Percentiles rank a stretch among this genome's conserved stretches.
These are phyloP conservation scores for Dendrobium chrysotoxum DNA, from an alignment of 106 monocot species.

Conservation along the genomic window DNA sequence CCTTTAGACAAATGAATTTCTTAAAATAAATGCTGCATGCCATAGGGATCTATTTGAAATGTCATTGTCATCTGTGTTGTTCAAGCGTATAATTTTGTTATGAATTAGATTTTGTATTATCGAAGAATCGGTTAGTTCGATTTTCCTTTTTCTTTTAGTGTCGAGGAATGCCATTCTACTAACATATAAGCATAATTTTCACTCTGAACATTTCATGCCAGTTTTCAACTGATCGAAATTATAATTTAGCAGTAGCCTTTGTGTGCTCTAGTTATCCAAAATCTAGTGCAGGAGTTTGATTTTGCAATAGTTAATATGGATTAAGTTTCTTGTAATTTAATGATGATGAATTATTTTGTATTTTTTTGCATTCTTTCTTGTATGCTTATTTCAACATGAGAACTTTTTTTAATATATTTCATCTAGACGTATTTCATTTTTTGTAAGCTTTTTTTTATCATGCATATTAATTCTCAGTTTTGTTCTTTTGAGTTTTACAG, in stretches of 20 bases:
- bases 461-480: not conserved
- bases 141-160: not conserved
- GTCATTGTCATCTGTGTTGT: not conserved
- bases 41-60: not conserved
- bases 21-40: not conserved
- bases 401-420: not conserved
- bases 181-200: not conserved
- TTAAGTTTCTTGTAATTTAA: not conserved
- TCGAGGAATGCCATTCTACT: not conserved
- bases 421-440: not conserved
- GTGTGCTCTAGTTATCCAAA: not conserved
- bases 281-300: not conserved
- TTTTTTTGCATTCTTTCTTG: not conserved
- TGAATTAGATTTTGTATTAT: not conserved
- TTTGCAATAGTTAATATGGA: not conserved
- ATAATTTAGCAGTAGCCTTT: not conserved
- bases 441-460: not conserved
- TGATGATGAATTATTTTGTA: not conserved
- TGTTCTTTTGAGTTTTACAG: conserved; percentile 19
- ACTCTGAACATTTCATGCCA: not conserved
- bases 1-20: not conserved
- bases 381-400: not conserved
- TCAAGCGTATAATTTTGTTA: not conserved
- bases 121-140: not conserved
- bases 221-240: not conserved